Evolutionary conservation across 2,329 filamentous ascomycete species (phyloP), one percentile per base, ranked within the genome.

Genomic region (Orbilia brochopaga): DNA sequence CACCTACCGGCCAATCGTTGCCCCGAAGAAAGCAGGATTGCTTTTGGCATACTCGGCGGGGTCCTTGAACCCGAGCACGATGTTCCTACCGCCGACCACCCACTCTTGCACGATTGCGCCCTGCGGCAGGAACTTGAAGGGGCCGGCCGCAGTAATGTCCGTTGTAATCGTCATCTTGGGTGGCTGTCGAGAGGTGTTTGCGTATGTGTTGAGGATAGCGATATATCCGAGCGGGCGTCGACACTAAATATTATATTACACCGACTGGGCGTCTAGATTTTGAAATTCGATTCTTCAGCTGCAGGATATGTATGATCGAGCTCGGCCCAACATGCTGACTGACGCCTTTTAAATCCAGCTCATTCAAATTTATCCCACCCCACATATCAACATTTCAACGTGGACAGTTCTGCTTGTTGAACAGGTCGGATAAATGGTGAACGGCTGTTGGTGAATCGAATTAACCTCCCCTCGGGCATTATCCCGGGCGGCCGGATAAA

Each of bases 1-100:
- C 23, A 19, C 66, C 35, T 70, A 70, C 66, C 66, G 90, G 62
- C 94, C 94, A 79, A 97, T 96, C 50, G 91, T 97, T 79, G 93
- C 92, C 74, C 94, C 93, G 78, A 96, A 97, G 82, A 87, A 92
- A 1, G 90, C 87, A 10, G 80, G 82, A 81, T 94, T 93, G 83
- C 92, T 82, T 75, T 86, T 81, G 74, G 85, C 85, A 72, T 88
- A 85, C 50, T 89, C 86, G 59, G 89, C 85, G 13, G 84, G 57
- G 42, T 72, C 87, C 17, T 90, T 86, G 81, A 97, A 97, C 59
- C 88, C 88, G 76, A 94, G 90, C 21, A 97, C 92, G 75, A 99
- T 94, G 82, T 97, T 94, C 78, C 86, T 82, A 74, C 87, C 89
- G 69, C 85, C 89, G 75, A 97, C 85, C 53, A 83, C 85, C 82